These are phyloP conservation scores for Nicotiana tabacum DNA, from an alignment of 257 asterid genomes.

Conservation along the genomic window DNA sequence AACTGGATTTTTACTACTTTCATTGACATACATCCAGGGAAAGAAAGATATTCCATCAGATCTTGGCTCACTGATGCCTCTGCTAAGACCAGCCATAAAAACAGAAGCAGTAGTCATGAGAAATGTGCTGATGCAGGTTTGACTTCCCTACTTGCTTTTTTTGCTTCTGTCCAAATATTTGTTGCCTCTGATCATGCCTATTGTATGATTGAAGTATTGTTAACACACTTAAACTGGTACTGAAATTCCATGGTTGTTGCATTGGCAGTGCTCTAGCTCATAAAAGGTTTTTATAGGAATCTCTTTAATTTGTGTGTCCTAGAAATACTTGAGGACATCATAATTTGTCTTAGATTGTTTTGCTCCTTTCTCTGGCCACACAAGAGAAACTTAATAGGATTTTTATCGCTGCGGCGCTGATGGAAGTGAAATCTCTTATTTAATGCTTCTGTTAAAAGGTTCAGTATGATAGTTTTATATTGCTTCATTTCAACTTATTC, in stretches of 20 bases:
- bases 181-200: neutral
- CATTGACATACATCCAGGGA: constrained; percentile 37
- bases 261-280: neutral
- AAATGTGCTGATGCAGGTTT: constrained; percentile 35
- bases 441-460: neutral
- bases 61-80: constrained; percentile 71
- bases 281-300: neutral
- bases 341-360: neutral
- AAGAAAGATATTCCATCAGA: constrained; percentile 56
- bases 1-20: constrained; percentile 6
- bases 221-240: neutral
- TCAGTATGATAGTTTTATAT: neutral
- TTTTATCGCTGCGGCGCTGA: neutral
- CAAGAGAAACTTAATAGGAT: neutral
- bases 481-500: neutral
- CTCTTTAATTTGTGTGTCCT: neutral
- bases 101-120: constrained; percentile 20
- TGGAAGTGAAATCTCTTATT: neutral
- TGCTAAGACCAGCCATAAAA: constrained; percentile 29
- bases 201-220: neutral
- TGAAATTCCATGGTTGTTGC: neutral
- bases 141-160: neutral
- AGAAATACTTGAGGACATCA: neutral
- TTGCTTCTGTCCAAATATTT: neutral
- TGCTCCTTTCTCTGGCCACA: neutral